Evolutionary conservation across 116 monocot genomes (phyloP), one percentile per base, ranked within the genome.

Genomic region (Thalassia testudinum): DNA sequence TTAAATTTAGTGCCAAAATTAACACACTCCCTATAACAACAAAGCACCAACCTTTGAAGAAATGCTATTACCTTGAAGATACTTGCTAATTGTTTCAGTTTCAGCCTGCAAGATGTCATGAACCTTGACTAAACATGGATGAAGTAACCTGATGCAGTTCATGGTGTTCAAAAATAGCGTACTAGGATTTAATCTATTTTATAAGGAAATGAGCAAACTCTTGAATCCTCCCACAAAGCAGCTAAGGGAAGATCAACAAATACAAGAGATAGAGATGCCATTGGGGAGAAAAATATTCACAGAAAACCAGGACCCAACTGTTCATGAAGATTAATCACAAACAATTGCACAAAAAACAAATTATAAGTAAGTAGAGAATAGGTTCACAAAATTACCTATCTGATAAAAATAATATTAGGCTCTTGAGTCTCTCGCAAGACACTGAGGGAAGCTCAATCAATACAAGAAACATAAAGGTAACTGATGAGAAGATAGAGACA

Each of bases 11-110:
- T 29, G 13, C 27, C 2, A 17, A 17, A 48, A 57, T 1, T 7
- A 22, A 42, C 43, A 12, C 7, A 34, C 6, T 34, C 30, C 6
- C 30, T 10, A 29, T 15, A 53, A 29, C 27, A 42, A 18, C 8
- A n/a, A 48, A 47, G 23, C 26, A 42, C 71, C 61, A n/a, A 92
- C 93, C 95, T 88, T 88, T 49, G 87, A 78, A 60, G 66, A 52
- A 29, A 88, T 81, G 52, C 79, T 73, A 48, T 88, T 88, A 57
- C 88, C 95, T 52, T 72, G 72, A 22, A 95, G 86, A 70, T 78
- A 78, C 20, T 74, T 95, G 70, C 74, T 62, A 44, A 88, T 65
- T 14, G 70, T 51, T 43, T 95, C 95, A 49, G 95, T 77, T 67
- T 95, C 95, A 49, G 71, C 70, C 95, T 93, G 76, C 62, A 68